These are phyloP conservation scores for Schizonepeta tenuifolia DNA, from an alignment of 257 asterid genomes.

Conservation along the genomic window DNA sequence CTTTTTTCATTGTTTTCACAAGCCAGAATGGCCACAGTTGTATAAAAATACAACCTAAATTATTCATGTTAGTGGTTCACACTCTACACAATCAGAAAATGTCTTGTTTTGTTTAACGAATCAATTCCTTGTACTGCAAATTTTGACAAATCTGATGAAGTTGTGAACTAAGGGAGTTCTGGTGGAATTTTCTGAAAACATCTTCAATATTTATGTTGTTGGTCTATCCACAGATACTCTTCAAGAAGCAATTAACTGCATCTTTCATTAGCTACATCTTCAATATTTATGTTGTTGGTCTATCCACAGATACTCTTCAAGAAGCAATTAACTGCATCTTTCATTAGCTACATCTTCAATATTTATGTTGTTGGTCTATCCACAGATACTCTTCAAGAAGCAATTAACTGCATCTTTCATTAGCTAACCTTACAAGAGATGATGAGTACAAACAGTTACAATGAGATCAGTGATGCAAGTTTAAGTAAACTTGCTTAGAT, in stretches of 20 bases:
- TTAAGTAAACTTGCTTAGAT: conserved; percentile 29
- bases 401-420: conserved; percentile 10
- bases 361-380: too few species aligned
- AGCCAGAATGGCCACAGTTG: not conserved
- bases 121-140: too few species aligned
- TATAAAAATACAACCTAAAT: conserved; percentile 11
- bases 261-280: too few species aligned
- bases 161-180: not conserved
- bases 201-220: not conserved
- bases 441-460: conserved; percentile 32
- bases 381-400: too few species aligned
- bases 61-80: conserved; percentile 23
- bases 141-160: not conserved
- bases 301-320: too few species aligned
- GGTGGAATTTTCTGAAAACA: not conserved
- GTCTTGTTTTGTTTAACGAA: not conserved
- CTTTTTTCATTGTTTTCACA: not conserved
- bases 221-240: not conserved
- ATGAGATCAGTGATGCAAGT: conserved; percentile 34
- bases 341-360: too few species aligned
- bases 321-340: too few species aligned
- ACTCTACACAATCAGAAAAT: conserved; percentile 26
- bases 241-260: not conserved
- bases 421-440: conserved; percentile 26
- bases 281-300: too few species aligned